Base-by-base conservation (phyloP, 116 monocot species). In the Papilionanthe hybrid region DNA sequence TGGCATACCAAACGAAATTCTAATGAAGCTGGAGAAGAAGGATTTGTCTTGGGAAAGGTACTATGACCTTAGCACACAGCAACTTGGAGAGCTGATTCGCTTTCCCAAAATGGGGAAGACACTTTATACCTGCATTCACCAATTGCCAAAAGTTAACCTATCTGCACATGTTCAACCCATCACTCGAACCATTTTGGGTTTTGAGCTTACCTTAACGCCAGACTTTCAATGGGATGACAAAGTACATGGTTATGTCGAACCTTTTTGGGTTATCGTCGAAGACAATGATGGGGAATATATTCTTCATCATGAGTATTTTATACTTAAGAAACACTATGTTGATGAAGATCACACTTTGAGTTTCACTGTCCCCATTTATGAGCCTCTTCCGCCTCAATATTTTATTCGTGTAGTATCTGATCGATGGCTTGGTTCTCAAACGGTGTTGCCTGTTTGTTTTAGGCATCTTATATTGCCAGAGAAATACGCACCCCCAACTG, bases 251-350 rank as follows among this genome's bases (percentile, higher is more conserved):
- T 94, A 90, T 82, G 94, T 94, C 55, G 98, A 98, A 75, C 94
- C 98, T 8, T 98, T n/a, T 86, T 98, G 98, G 98, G 89, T 98
- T 71, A 98, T 98, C 77, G 94, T 98, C 77, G 94, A 98, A 77
- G 94, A 98, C 78, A 94, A 94, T 83, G 98, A 94, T 86, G 93
- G n/a, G n/a, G 98, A 98, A 69, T 89, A 87, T 69, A 85, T 98
- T 44, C 92, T 97, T 78, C 98, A 98, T 78, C 98, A 98, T 77
- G 98, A 98, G 84, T 98, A 94, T 79, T 98, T 93, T 87, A 83
- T 98, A 58, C 82, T 94, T 75, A 98, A 94, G 87, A 98, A 94
- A 77, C 98, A 98, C 37, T 98, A 93, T 78, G 83, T 98, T 41
- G 94, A 94, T 71, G 98, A 98, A 82, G 94, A 98, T 50, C 94